Conservation (phyloP, 2,329 filamentous ascomycete genomes). For the Blastomyces silverae region DNA sequence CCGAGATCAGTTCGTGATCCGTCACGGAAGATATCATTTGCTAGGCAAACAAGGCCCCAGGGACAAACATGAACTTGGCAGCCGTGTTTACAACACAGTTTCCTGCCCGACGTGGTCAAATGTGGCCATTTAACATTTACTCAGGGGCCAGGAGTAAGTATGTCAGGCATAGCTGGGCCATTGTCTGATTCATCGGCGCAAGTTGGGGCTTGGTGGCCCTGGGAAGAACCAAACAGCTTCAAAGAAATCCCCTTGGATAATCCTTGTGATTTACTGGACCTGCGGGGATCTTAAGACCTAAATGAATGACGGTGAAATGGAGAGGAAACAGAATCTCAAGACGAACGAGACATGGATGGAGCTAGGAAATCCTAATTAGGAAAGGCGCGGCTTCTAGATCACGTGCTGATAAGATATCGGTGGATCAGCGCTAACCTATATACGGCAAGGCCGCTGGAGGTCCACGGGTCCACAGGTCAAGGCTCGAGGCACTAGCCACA, state of each 20-base stretch:
- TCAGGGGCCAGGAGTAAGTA: neutral
- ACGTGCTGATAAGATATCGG: conserved; percentile 3
- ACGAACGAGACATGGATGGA: too few species aligned
- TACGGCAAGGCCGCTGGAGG: neutral
- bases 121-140: neutral
- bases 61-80: neutral
- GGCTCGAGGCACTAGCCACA: neutral
- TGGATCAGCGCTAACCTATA: neutral
- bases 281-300: neutral
- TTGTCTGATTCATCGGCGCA: neutral
- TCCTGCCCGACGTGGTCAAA: neutral
- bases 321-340: neutral
- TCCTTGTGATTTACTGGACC: neutral
- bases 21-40: conserved; percentile 4
- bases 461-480: neutral
- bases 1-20: neutral
- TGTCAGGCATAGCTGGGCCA: neutral
- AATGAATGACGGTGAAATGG: neutral
- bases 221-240: neutral
- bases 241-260: neutral
- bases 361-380: neutral
- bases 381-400: neutral
- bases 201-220: neutral
- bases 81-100: neutral
- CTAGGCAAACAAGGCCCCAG: neutral